Evolutionary conservation across 1,284 basidiomycete genomes (phyloP).

Genomic region (Ustilago bromivora): DNA sequence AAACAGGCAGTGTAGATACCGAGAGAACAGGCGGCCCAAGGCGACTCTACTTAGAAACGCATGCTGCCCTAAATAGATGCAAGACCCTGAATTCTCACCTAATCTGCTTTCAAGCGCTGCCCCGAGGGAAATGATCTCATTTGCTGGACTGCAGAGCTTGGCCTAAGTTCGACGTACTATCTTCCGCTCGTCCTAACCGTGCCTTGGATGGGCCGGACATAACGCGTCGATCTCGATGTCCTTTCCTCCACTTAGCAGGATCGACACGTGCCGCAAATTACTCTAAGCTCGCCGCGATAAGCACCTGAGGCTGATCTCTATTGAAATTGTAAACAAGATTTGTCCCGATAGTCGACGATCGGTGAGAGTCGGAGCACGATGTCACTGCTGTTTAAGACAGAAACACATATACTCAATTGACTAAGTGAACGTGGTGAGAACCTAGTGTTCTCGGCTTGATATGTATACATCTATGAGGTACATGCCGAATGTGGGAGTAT

Average conservation of each 20-base stretch:
- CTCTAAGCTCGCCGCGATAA: slow-evolving; percentile 17
- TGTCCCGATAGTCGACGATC: no score
- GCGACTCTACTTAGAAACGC: slow-evolving; percentile 24
- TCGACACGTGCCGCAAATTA: slow-evolving; percentile 25
- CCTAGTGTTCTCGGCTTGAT: no score
- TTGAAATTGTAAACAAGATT: no score
- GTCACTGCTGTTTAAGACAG: no score
- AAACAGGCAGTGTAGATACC: not conserved
- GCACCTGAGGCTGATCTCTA: no score
- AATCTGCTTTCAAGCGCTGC: slow-evolving; percentile 7
- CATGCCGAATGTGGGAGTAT: no score
- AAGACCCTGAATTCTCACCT: slow-evolving; percentile 39
- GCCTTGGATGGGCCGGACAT: not conserved
- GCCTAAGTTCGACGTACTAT: slow-evolving; percentile 2
- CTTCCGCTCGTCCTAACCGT: not conserved
- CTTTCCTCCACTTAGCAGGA: slow-evolving; percentile 34
- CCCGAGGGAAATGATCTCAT: not conserved
- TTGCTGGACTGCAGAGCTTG: not conserved
- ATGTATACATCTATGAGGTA: no score
- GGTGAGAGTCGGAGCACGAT: no score
- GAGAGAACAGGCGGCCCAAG: not conserved
- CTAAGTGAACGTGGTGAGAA: no score
- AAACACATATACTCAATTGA: no score
- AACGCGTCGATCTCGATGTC: slow-evolving; percentile 32
- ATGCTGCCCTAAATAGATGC: slow-evolving; percentile 12